These are phyloP conservation scores for Hypoxylon sp. DNA, from an alignment of 2,329 filamentous ascomycete species.

Conservation along the genomic window DNA sequence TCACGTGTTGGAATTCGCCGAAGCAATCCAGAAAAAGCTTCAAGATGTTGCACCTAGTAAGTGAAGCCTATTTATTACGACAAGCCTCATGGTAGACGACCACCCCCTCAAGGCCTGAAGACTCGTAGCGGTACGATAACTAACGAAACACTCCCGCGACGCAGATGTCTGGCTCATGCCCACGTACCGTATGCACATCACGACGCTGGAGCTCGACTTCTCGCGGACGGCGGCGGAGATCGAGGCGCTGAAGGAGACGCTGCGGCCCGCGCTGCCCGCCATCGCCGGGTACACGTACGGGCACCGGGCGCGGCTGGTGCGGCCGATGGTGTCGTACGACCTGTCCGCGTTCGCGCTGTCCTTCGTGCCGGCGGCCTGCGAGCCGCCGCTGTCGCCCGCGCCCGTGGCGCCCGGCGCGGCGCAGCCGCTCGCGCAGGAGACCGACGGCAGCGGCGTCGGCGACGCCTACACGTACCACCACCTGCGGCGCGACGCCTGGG, in stretches of 20 bases:
- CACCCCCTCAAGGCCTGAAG: too few relatives aligned
- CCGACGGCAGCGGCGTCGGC: too few relatives aligned
- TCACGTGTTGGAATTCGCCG: slow-evolving; percentile 72
- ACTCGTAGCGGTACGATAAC: neutral
- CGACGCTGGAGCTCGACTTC: slow-evolving; percentile 83
- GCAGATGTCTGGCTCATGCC: slow-evolving; percentile 91
- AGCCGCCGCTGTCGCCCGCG: slow-evolving; percentile 54
- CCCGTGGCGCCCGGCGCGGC: slow-evolving; percentile 50
- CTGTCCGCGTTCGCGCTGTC: slow-evolving; percentile 85
- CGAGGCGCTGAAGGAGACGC: slow-evolving; percentile 62
- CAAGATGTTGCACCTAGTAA: slow-evolving; percentile 72
- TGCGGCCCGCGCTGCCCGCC: slow-evolving; percentile 63
- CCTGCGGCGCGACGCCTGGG: slow-evolving; percentile 79
- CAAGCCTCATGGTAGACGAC: too few relatives aligned
- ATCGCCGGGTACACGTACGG: slow-evolving; percentile 72
- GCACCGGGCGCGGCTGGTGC: slow-evolving; percentile 78
- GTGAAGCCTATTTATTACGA: slow-evolving; percentile 44
- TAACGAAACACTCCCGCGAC: neutral
- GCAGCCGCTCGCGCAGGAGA: slow-evolving; percentile 51
- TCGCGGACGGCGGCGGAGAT: slow-evolving; percentile 77
- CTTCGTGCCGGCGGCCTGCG: slow-evolving; percentile 80
- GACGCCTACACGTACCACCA: slow-evolving; percentile 90
- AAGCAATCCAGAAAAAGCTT: slow-evolving; percentile 72
- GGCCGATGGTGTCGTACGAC: slow-evolving; percentile 84
- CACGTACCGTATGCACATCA: slow-evolving; percentile 79